Evolutionary conservation across 2,329 filamentous ascomycete genomes (phyloP).

Genomic region (Corynespora cassiicola): DNA sequence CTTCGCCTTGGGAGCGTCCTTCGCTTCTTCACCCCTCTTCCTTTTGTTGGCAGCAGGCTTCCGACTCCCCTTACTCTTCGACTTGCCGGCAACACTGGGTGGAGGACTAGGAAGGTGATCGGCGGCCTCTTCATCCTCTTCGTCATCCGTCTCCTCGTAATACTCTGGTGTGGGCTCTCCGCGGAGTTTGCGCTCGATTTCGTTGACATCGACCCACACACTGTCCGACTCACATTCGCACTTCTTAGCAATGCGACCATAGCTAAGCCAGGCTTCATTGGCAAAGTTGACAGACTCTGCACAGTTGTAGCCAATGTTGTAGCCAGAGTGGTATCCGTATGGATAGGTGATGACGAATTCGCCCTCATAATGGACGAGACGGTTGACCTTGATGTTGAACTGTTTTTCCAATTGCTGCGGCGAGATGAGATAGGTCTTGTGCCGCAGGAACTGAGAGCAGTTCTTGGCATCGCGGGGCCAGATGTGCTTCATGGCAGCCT

Average conservation of each 20-base stretch:
- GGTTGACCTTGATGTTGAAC: conserved; percentile 96
- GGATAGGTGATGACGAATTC: conserved; percentile 99
- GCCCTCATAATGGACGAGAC: conserved; percentile 91
- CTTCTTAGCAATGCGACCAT: conserved; percentile 93
- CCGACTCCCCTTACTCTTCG: conserved; percentile 69
- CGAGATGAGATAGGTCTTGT: conserved; percentile 97
- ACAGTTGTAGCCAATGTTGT: conserved; percentile 98
- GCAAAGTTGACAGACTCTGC: conserved; percentile 99
- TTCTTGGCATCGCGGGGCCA: conserved; percentile 96
- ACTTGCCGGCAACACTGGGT: conserved; percentile 73
- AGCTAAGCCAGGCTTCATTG: conserved; percentile 91
- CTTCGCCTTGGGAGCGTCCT: conserved; percentile 62
- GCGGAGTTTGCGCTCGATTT: conserved; percentile 91
- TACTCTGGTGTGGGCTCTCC: conserved; percentile 83
- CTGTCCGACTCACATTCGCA: conserved; percentile 97
- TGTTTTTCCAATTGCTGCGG: conserved; percentile 85
- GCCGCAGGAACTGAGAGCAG: conserved; percentile 92
- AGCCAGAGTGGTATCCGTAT: conserved; percentile 97
- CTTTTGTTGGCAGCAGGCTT: conserved; percentile 72
- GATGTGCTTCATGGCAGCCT: conserved; percentile 91
- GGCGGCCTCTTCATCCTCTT: conserved; percentile 65
- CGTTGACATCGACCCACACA: conserved; percentile 96
- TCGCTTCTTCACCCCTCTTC: conserved; percentile 53
- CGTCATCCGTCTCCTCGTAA: conserved; percentile 78
- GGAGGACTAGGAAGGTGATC: conserved; percentile 78